Conservation (phyloP, 345 rosid genomes). For the Linum lewisii region DNA sequence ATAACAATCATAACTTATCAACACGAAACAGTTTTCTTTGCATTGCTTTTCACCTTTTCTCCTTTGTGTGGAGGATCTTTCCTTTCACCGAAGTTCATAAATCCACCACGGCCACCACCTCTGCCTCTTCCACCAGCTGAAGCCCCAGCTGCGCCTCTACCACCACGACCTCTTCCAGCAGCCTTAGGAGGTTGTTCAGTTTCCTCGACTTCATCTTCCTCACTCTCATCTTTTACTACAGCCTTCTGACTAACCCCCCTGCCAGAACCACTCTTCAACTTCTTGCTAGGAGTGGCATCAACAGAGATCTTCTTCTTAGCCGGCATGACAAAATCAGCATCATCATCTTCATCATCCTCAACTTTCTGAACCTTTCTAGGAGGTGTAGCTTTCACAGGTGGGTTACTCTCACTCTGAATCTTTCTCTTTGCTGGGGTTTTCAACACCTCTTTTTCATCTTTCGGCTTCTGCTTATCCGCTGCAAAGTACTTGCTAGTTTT, state of each 20-base stretch:
- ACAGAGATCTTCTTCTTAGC: conserved; percentile 31
- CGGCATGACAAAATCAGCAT: conserved; percentile 47
- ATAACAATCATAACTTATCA: not conserved
- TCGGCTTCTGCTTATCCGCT: conserved; percentile 45
- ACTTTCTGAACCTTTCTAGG: conserved; percentile 38
- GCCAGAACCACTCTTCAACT: conserved; percentile 60
- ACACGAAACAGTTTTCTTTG: not conserved
- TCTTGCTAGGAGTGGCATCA: conserved; percentile 65
- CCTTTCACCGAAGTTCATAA: conserved; percentile 89
- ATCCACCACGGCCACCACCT: conserved; percentile 86
- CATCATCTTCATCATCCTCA: conserved; percentile 46
- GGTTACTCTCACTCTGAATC: conserved; percentile 25
- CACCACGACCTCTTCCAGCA: conserved; percentile 75
- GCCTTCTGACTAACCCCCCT: conserved; percentile 51
- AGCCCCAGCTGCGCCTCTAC: conserved; percentile 56
- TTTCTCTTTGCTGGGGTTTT: conserved; percentile 64
- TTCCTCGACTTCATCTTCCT: conserved; percentile 50
- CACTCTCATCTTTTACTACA: conserved; percentile 37
- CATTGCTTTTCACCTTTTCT: conserved; percentile 55
- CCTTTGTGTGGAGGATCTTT: conserved; percentile 99
- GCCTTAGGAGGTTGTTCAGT: conserved; percentile 50
- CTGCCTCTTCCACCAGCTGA: conserved; percentile 78
- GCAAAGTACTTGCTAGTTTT: conserved; percentile 96
- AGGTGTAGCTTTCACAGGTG: conserved; percentile 37
- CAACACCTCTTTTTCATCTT: conserved; percentile 43